Base-by-base conservation (phyloP, 805 yeast genomes). In the Myxozyma sirexii region DNA sequence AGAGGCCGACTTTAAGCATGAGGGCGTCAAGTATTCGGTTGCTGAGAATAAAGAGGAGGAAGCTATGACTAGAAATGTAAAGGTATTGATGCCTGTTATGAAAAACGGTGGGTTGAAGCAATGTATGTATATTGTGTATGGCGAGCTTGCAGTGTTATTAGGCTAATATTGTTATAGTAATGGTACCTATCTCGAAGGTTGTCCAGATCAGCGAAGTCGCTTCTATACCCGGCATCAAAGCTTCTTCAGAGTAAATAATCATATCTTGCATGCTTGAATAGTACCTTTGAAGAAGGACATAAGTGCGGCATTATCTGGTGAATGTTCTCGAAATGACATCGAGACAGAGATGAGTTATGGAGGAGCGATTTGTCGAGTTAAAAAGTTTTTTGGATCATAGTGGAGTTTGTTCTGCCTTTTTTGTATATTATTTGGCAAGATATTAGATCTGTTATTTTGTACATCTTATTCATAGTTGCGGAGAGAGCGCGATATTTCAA, bases 191-290 rank as follows among this genome's bases (percentile, higher is more conserved):
- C 15, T 44, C 43, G 13, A 44, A 38, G 33, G 51, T 57, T 4
- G 33, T 64, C 17, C 59, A 59, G 29, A 50, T 65, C 43, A 58
- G 45, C 39, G 68, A 65, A n/a, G 38, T 43, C 27, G 67, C 58
- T 5, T 23, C 50, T 8, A 60, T 65, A 21, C 69, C 69, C 13
- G 49, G 17, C 23, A 10, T 29, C 10, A 6, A 29, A 10, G 12
- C 27, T 2, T 26, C 52, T 24, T 43, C 24, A 43, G 19, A 43
- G 37, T 37, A 29, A 44, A 44, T 6, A n/a, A 24, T 24, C 4
- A 7, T 10, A 15, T 15, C 8, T 13, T 4, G 7, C 33, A 44
- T 44, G n/a, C n/a, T n/a, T n/a, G n/a, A n/a, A n/a, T n/a, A n/a
- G n/a, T n/a, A n/a, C n/a, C n/a, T 29, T 10, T 29, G 33, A 29